Evolutionary conservation across 163 green algal species (phyloP).

Genomic region (Coccomyxa subellipsoidea): DNA sequence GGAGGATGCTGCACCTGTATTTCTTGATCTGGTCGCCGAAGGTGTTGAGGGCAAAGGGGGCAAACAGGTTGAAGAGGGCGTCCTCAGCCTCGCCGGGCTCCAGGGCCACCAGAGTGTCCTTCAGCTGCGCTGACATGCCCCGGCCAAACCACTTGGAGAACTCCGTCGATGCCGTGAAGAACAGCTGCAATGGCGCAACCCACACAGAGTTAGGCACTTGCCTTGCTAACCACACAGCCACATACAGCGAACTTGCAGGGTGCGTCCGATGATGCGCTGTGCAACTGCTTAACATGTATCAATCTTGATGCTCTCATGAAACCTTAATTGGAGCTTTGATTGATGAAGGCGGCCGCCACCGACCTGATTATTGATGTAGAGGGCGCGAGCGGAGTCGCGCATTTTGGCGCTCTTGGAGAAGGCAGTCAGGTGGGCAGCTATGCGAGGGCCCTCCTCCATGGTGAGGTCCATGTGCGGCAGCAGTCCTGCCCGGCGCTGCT

Average conservation of each 20-base stretch:
- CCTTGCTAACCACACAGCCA: neutral
- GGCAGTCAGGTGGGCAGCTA: neutral
- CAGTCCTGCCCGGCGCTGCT: neutral
- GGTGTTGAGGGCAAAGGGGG: constrained; percentile 35
- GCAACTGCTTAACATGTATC: too few species aligned
- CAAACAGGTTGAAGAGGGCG: constrained; percentile 46
- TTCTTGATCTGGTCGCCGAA: constrained; percentile 32
- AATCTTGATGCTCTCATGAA: too few species aligned
- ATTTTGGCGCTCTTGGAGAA: constrained; percentile 20
- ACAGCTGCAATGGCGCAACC: constrained; percentile 39
- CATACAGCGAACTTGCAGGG: neutral
- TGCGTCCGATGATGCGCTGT: too few species aligned
- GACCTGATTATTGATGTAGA: constrained; percentile 51
- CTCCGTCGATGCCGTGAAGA: neutral
- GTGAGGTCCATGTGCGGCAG: neutral
- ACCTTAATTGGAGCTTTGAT: neutral
- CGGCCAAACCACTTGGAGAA: constrained; percentile 33
- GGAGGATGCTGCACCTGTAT: constrained; percentile 30
- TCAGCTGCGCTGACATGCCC: constrained; percentile 19
- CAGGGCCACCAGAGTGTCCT: constrained; percentile 2
- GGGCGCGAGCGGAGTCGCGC: constrained; percentile 37
- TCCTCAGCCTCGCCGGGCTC: constrained; percentile 12
- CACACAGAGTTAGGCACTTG: too few species aligned
- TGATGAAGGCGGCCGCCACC: neutral
- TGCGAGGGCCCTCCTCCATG: neutral